A percentile compares a stretch with the other conserved stretches of the same genome.
Evolutionary conservation across 441 rosid genomes (phyloP).

Genomic region (Jatropha multifida): DNA sequence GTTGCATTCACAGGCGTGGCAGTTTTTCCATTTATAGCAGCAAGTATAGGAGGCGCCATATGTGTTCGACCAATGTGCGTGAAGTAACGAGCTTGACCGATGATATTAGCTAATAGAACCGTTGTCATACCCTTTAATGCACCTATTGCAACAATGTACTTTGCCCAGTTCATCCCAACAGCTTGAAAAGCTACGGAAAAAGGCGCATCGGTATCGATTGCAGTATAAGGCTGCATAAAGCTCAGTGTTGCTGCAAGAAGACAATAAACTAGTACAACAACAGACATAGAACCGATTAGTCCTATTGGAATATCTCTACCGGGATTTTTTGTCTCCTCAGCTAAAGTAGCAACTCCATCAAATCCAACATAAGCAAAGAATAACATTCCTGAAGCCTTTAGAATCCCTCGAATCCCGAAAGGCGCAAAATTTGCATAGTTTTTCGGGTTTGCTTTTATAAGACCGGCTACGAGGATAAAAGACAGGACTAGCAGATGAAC

Average conservation of each 20-base stretch:
- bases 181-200: constrained; percentile 66
- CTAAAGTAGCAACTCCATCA: constrained; percentile 71
- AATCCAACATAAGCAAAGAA: constrained; percentile 82
- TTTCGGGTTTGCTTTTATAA: constrained; percentile 40
- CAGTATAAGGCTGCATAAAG: constrained; percentile 56
- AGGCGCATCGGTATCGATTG: constrained; percentile 62
- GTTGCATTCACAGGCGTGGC: constrained; percentile 75
- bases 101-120: constrained; percentile 49
- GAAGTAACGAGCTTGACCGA: constrained; percentile 72
- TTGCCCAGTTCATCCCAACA: constrained; percentile 71
- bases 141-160: constrained; percentile 65
- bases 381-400: constrained; percentile 59
- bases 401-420: constrained; percentile 53
- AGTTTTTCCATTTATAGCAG: constrained; percentile 48
- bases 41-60: constrained; percentile 73
- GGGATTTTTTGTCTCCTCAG: constrained; percentile 75
- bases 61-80: constrained; percentile 78
- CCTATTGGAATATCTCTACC: constrained; percentile 76
- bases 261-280: constrained; percentile 45
- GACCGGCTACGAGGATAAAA: constrained; percentile 58
- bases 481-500: constrained; percentile 43
- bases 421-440: constrained; percentile 54
- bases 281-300: constrained; percentile 66
- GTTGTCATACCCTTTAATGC: constrained; percentile 86
- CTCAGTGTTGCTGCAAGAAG: constrained; percentile 48